phyloP scores from a whole-genome alignment of 106 monocot species.

The Dendrobium chrysotoxum region DNA sequence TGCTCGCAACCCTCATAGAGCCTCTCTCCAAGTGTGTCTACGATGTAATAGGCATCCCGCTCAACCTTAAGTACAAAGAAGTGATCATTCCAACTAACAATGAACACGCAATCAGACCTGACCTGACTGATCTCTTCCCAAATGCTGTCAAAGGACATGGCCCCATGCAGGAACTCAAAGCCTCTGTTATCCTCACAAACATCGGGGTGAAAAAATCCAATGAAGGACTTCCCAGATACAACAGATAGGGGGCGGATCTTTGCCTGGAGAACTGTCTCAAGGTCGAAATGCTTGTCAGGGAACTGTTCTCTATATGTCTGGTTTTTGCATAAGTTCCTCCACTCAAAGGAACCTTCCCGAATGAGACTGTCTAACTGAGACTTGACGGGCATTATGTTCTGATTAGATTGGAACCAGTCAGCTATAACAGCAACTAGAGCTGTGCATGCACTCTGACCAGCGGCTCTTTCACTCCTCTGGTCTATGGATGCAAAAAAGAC shows the following conservation, averaged over 20 bases:
- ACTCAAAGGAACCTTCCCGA: conserved; percentile 50
- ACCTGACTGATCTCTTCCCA: conserved; percentile 44
- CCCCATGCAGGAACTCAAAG: conserved; percentile 30
- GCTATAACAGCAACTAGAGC: conserved; percentile 61
- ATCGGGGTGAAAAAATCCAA: conserved; percentile 51
- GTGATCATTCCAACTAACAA: conserved; percentile 76
- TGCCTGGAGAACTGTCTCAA: conserved; percentile 51
- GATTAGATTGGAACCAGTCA: conserved; percentile 57
- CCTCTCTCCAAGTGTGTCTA: conserved; percentile 75
- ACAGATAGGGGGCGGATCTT: conserved; percentile 36
- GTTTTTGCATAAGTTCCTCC: conserved; percentile 56
- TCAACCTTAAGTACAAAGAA: conserved; percentile 63
- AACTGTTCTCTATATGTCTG: conserved; percentile 29
- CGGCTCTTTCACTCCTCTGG: conserved; percentile 54
- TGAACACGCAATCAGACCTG: conserved; percentile 23
- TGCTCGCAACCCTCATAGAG: conserved; percentile 56
- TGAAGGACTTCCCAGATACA: conserved; percentile 23
- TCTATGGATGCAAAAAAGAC: conserved; percentile 74
- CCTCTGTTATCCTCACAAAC: conserved; percentile 9
- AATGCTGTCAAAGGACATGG: conserved; percentile 55
- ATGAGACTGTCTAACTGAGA: conserved; percentile 53
- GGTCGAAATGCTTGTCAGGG: conserved; percentile 65
- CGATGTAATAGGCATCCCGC: conserved; percentile 33
- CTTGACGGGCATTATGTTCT: conserved; percentile 24
- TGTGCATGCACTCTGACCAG: conserved; percentile 60